Evolutionary conservation across 2,329 filamentous ascomycete species (phyloP), one percentile per base, ranked within the genome.

Genomic region (Penicillium sp.): DNA sequence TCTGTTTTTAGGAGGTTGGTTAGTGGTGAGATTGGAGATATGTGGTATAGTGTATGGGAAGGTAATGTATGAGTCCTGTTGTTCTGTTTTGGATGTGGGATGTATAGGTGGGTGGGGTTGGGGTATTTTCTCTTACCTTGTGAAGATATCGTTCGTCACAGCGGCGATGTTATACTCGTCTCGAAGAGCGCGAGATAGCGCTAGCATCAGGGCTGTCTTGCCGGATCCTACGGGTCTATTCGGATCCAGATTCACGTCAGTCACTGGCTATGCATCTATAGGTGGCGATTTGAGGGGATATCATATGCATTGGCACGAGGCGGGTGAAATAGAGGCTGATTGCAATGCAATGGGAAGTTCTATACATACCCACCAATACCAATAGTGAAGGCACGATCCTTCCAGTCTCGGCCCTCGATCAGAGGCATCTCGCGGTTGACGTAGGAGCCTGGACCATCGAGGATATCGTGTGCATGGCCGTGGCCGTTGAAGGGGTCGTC

Each of bases 141-240:
- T 97, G 82, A 97, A 97, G 82, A 97, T 97, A 82, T 97, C 93
- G 82, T 97, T 97, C 50, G 94, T 99, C 23, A 99, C 93, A 59
- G 92, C 94, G 0, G 94, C 94, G 70, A 99, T 89, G 72, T 88
- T 91, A 84, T 90, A 93, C 55, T 84, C 81, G 50, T 87, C 82
- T 61, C 94, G 89, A 7, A 99, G 87, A 8, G 89, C 88, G 37
- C 87, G 87, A 80, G 92, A 97, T 66, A 97, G 89, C 40, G 90
- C 89, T 12, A 97, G 87, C 93, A 99, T 97, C 29, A 97, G 85
- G 19, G 94, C 94, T 0, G 94, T 97, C 78, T 99, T 99, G 72
- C 94, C 94, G 25, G 93, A 97, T 63, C 94, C 94, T 54, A 99
- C 94, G 60, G 94, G 94, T 43, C 93, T 96, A 67, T 43, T 17